Percentiles rank a stretch among this genome's conserved stretches.
These are phyloP conservation scores for Cyclospora cayetanensis DNA, from an alignment of 169 alveolate species.

Conservation along the genomic window DNA sequence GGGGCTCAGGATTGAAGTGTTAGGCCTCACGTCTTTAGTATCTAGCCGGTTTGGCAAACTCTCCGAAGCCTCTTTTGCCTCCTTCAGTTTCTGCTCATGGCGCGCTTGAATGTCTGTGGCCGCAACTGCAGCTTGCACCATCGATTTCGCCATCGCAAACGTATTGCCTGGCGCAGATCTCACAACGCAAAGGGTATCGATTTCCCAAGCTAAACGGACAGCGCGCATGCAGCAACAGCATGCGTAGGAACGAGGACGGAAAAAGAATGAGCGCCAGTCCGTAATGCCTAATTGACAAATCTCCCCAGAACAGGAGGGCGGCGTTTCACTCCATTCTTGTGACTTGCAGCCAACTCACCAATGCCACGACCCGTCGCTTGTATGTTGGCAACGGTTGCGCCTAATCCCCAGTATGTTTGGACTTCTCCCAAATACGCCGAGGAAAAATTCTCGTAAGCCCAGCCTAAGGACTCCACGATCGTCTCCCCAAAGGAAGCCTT, in stretches of 20 bases:
- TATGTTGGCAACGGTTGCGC: constrained; percentile 44
- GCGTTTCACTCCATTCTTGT: no score
- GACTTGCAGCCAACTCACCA: not conserved
- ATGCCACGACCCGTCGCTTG: constrained; percentile 53
- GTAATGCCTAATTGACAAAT: not conserved
- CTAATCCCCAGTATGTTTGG: constrained; percentile 29
- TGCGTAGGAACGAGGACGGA: not conserved
- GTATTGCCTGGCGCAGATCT: constrained; percentile 33
- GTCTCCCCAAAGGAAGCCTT: constrained; percentile 86
- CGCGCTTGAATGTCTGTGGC: constrained; percentile 47
- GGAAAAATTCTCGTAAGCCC: constrained; percentile 90
- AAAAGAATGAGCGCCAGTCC: not conserved
- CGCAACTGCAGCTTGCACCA: constrained; percentile 56
- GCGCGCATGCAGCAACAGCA: not conserved
- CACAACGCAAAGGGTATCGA: no score
- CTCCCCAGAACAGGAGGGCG: no score
- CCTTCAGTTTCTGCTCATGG: constrained; percentile 10
- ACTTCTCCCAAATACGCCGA: constrained; percentile 85
- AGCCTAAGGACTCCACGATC: constrained; percentile 88
- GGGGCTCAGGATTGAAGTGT: not conserved
- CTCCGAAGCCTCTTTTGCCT: not conserved
- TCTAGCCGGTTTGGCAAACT: not conserved
- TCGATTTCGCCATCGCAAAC: constrained; percentile 27
- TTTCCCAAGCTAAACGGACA: no score
- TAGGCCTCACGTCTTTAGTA: constrained; percentile 2